phyloP scores from a whole-genome alignment of 1,284 basidiomycete genomes.

The Ganoderma boninense region DNA sequence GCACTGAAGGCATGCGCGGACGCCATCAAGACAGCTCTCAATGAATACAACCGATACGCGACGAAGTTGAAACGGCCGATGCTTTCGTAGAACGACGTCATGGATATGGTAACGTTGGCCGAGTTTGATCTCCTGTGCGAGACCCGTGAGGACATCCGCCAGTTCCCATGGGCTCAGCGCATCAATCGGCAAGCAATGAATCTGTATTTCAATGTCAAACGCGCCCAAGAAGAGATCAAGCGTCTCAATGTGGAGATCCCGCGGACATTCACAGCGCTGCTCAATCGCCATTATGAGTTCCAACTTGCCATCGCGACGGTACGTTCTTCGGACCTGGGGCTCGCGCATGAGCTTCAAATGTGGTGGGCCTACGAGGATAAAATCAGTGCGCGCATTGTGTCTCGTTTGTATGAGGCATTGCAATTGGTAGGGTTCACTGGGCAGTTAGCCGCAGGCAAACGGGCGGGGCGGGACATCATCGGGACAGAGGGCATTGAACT shows the following conservation, averaged over 20 bases:
- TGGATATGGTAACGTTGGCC: no score
- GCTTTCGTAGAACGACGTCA: no score
- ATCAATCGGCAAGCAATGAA: no score
- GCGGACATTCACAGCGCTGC: constrained; percentile 7
- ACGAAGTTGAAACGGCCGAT: no score
- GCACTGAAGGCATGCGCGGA: no score
- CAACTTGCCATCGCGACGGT: background rate
- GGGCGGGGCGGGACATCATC: background rate
- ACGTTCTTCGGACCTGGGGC: background rate
- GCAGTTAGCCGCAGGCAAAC: background rate
- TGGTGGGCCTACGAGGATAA: background rate
- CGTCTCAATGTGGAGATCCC: constrained; percentile 5
- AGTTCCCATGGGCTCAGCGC: no score
- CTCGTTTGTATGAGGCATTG: background rate
- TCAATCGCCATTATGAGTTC: background rate
- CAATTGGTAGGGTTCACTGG: background rate
- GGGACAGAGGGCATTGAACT: background rate
- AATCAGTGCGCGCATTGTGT: background rate
- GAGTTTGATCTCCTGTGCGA: no score
- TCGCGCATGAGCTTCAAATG: background rate
- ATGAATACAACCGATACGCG: no score
- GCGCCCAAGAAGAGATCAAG: background rate
- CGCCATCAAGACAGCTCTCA: no score
- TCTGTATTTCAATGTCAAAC: no score
- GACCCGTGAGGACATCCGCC: no score